Evolutionary conservation across 106 monocot genomes (phyloP), one percentile per base, ranked within the genome.

Genomic region (Allium sativum): DNA sequence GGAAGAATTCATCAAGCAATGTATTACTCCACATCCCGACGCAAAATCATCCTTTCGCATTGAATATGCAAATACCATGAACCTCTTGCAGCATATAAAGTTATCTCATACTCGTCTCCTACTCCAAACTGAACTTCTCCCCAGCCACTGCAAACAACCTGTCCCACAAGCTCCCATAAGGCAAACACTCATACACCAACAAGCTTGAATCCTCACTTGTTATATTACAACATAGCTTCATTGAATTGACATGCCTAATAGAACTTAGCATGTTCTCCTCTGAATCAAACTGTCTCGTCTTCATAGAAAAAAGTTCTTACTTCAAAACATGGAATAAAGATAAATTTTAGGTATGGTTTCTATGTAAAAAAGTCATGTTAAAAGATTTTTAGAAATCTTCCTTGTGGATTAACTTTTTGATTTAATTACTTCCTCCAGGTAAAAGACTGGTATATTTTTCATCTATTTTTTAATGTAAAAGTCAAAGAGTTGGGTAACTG

Each of bases 211-310:
- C 82, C 57, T 84, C 87, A 55, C 95, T 78, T 7, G 90, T 90
- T 62, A 96, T 84, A 73, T 84, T 84, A 72, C 95, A 84, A 70
- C 84, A 85, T 6, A 96, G 84, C 75, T 96, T 84, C 65, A 96
- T 90, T 46, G 90, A 84, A 70, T 96, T 96, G 21, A 86, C 74
- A 64, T 96, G 95, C n/a, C 87, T 76, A 55, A 96, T 86, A 15
- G 82, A 66, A 67, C 90, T 90, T 59, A 96, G 66, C 8, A 87
- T 82, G 3, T 19, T 55, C 15, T 87, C 87, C 71, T 96, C 95
- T 11, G 90, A 78, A 17, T 90, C 82, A 68, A 90, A 96, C 59
- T 86, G 83, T 7, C n/a, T n/a, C n/a, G n/a, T n/a, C n/a, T n/a
- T n/a, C n/a, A n/a, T n/a, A n/a, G n/a, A n/a, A n/a, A n/a, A n/a